Base-by-base conservation (phyloP, 2,329 filamentous ascomycete genomes). In the Fusarium cyanostomum region DNA sequence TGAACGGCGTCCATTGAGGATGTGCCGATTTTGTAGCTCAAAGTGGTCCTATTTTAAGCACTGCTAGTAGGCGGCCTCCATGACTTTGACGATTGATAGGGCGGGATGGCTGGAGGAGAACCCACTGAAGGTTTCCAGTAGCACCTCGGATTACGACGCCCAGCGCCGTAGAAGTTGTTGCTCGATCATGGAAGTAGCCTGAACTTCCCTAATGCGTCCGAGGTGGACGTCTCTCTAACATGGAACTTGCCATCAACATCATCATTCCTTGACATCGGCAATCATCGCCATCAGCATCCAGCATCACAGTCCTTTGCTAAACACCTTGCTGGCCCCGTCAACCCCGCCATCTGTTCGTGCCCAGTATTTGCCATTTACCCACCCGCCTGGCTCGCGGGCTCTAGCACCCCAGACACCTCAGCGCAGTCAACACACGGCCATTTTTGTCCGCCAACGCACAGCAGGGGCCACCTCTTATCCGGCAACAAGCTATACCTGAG, bases 301-400 rank as follows among this genome's bases (percentile, higher is more conserved):
- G 7, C 8, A 31, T 26, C n/a, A 28, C 31, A 39, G 45, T 56
- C 43, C 58, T 31, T 60, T 24, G 13, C 55, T 16, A n/a, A 18
- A 13, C 41, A 31, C 27, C n/a, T 30, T 31, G 12, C 18, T 35
- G 16, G 24, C 41, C 39, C 28, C 15, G 37, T 50, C 52, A 59
- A 66, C 62, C 62, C 62, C 62, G 53, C 62, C 41, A 51, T 51
- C 27, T 59, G 24, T 24, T 24, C 28, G 38, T 21, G 49, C 30
- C 33, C 46, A 26, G 18, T 37, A n/a, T 49, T 34, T 37, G 51
- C 42, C 49, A 62, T 52, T 66, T 66, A 65, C 45, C 62, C 62
- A 49, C 58, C 62, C 62, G 62, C 62, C 57, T 65, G 62, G 62
- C 57, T 63, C 62, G 35, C 42, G 57, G 62, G 62, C 61, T 64